Base-by-base conservation (phyloP, 768 basidiomycete genomes). In the Hericium rajendrae region DNA sequence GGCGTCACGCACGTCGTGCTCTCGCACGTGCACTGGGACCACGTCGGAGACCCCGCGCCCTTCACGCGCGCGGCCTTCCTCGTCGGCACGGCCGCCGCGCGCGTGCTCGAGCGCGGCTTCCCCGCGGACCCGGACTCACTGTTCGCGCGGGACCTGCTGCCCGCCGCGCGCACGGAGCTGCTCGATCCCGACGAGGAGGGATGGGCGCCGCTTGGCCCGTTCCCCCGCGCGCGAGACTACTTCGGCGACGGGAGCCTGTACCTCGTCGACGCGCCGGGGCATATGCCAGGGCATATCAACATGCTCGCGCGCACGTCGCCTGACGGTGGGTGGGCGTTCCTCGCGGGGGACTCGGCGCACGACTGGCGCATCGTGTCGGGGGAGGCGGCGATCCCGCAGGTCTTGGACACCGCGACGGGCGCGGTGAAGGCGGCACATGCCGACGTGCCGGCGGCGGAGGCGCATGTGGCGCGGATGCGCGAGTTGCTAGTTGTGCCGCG, bases 251-350 rank as follows among this genome's bases (percentile, higher is more conserved):
- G 63, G 9, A 53, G 51, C 38, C 24, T 60, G 22, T 62, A 59
- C 39, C 32, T 64, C 46, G 41, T 64, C 53, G 63, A 64, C 40
- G 63, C 63, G 13, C 59, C 59, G 13, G 63, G 63, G 2, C 61
- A 64, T 40, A 18, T 64, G 18, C 51, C 46, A 2, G 63, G 63
- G 12, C 61, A 64, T 48, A 38, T 60, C 20, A 64, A 64, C 51
- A 18, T 59, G 26, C 59, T 64, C 48, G 63, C 56, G 24, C 63
- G 63, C 26, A 59, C 61, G 53, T 61, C 55, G 26, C 24, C 46
- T 1, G 55, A 55, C 46, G 55, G 55, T 37, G 55, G 46, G 4
- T 49, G 55, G 63, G 38, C 60, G n/a, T 58, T 56, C 39, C 55
- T 62, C 10, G 63, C 52, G 32, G 61, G 61, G 16, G 63, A 64